phyloP scores from a whole-genome alignment of 2,329 filamentous ascomycete genomes.

The Rhexocercosporidium sp. region DNA sequence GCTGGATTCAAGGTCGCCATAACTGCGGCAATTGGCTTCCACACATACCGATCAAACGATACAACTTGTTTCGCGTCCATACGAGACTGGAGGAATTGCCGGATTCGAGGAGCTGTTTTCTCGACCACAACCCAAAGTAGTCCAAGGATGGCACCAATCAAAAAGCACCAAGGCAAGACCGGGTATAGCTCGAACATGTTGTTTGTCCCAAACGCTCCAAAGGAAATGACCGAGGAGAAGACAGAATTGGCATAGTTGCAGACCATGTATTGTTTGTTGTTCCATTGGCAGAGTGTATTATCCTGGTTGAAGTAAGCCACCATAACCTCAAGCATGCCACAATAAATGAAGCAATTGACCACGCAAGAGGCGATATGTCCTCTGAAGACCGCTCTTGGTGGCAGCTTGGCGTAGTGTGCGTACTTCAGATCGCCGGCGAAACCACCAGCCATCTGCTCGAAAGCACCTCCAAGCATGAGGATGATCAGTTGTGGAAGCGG shows the following conservation, averaged over 20 bases:
- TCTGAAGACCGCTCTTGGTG: conserved; percentile 44
- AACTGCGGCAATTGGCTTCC: conserved; percentile 28
- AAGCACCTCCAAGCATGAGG: conserved; percentile 34
- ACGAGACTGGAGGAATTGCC: conserved; percentile 20
- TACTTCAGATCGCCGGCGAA: conserved; percentile 44
- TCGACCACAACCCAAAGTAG: conserved; percentile 39
- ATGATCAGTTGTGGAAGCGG: conserved; percentile 17
- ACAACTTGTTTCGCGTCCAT: conserved; percentile 29
- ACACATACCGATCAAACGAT: conserved; percentile 35
- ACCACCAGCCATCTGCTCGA: conserved; percentile 30
- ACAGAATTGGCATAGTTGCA: conserved; percentile 19
- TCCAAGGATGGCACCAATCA: conserved; percentile 43
- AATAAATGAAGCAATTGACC: conserved; percentile 23
- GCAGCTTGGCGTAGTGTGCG: conserved; percentile 44
- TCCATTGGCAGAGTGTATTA: conserved; percentile 20
- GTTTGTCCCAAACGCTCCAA: conserved; percentile 20
- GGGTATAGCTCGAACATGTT: conserved; percentile 23
- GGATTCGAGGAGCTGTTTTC: conserved; percentile 34
- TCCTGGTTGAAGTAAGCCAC: conserved; percentile 14
- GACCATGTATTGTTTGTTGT: conserved; percentile 18
- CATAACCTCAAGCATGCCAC: conserved; percentile 18
- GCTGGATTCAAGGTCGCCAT: conserved; percentile 33
- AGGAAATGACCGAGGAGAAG: conserved; percentile 19
- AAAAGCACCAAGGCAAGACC: conserved; percentile 19
- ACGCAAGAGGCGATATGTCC: conserved; percentile 31